Percentiles rank a stretch among this genome's conserved stretches.
phyloP scores from a whole-genome alignment of 768 basidiomycete genomes.

The Ramaria rubella region DNA sequence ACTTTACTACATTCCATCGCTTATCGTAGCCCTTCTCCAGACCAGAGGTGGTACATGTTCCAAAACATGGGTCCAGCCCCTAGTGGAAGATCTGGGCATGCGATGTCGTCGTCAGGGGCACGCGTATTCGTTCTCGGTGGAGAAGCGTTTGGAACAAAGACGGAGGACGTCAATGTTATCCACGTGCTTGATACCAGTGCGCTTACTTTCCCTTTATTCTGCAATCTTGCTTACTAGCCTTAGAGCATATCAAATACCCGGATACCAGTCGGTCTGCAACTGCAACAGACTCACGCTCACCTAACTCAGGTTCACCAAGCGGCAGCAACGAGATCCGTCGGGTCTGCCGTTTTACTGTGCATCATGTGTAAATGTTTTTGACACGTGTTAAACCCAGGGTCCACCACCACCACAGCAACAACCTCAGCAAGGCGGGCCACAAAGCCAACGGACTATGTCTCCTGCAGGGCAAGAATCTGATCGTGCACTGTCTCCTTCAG shows the following conservation, averaged over 20 bases:
- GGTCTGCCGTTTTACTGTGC: not conserved
- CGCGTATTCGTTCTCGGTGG: slow-evolving; percentile 93
- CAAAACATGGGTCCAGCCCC: slow-evolving; percentile 99
- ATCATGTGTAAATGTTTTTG: not conserved
- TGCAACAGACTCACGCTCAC: too few relatives aligned
- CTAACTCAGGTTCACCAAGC: slow-evolving; percentile 18
- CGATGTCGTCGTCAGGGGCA: slow-evolving; percentile 91
- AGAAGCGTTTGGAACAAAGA: slow-evolving; percentile 70
- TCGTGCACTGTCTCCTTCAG: slow-evolving; percentile 64
- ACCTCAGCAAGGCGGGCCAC: slow-evolving; percentile 20
- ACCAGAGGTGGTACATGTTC: slow-evolving; percentile 99
- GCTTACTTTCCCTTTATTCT: slow-evolving; percentile 26
- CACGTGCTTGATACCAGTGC: slow-evolving; percentile 92
- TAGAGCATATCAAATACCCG: slow-evolving; percentile 93
- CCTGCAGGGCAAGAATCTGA: slow-evolving; percentile 26
- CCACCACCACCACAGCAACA: slow-evolving; percentile 26
- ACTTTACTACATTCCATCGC: not conserved
- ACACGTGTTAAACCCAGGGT: slow-evolving; percentile 11
- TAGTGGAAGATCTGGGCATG: slow-evolving; percentile 87
- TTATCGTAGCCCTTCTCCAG: slow-evolving; percentile 36
- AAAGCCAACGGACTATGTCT: slow-evolving; percentile 14
- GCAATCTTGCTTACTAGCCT: not conserved
- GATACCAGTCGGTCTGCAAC: slow-evolving; percentile 48
- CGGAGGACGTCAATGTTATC: slow-evolving; percentile 76
- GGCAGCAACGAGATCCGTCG: not conserved